phyloP scores from a whole-genome alignment of 2,329 filamentous ascomycete genomes.

The Trichoderma lentiforme region DNA sequence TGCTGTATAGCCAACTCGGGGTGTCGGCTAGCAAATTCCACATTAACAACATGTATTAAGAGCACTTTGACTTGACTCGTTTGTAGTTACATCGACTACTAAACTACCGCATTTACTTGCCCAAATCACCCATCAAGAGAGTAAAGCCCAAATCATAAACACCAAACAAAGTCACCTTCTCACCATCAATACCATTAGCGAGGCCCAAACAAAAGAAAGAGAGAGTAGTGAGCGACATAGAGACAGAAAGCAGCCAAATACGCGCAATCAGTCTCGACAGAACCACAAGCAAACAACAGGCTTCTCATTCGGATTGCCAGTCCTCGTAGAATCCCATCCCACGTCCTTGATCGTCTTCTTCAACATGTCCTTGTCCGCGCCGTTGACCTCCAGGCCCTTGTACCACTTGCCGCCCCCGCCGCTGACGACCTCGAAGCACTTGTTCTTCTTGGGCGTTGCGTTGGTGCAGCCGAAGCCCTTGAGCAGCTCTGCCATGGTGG shows the following conservation, averaged over 20 bases:
- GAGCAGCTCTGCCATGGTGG: slow-evolving; percentile 55
- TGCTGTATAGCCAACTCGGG: background rate
- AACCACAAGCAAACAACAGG: slow-evolving; percentile 60
- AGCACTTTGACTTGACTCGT: background rate
- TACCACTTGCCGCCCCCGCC: slow-evolving; percentile 59
- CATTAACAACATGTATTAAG: background rate
- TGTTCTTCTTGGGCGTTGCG: slow-evolving; percentile 49
- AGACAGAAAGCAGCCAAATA: background rate
- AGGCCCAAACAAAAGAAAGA: background rate
- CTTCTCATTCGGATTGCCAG: slow-evolving; percentile 46
- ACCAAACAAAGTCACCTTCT: background rate
- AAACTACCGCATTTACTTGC: background rate
- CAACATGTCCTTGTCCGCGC: slow-evolving; percentile 48
- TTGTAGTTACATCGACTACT: background rate
- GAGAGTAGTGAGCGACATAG: background rate
- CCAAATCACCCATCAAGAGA: background rate
- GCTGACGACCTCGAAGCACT: slow-evolving; percentile 53
- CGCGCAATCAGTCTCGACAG: slow-evolving; percentile 43
- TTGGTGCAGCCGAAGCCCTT: slow-evolving; percentile 57
- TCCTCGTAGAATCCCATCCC: slow-evolving; percentile 56
- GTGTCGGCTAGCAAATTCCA: background rate
- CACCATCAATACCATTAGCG: background rate
- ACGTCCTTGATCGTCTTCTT: slow-evolving; percentile 51
- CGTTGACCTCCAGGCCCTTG: slow-evolving; percentile 49
- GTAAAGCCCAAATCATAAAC: background rate